These are phyloP conservation scores for Iris macrosiphon DNA, from an alignment of 106 monocot genomes.

Conservation along the genomic window DNA sequence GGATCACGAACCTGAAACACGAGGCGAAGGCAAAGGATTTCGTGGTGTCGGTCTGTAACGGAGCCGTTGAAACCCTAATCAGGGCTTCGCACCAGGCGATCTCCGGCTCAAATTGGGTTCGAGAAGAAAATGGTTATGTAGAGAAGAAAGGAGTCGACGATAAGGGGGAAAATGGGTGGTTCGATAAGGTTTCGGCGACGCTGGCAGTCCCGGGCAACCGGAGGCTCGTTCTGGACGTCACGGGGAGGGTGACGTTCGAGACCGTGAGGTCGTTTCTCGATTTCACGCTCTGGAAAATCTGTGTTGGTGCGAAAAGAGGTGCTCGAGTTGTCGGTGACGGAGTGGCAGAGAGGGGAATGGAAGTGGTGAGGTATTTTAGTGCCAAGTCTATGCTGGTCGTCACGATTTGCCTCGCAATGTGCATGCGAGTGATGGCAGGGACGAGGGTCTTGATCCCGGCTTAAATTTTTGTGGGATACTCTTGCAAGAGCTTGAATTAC, in stretches of 20 bases:
- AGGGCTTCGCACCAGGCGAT: constrained; percentile 55
- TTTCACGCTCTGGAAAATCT: constrained; percentile 37
- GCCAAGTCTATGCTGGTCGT: constrained; percentile 63
- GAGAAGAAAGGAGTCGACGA: too few relatives aligned
- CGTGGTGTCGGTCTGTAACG: constrained; percentile 55
- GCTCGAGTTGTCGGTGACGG: constrained; percentile 21
- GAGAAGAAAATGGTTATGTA: too few relatives aligned
- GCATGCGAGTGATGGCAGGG: constrained; percentile 45
- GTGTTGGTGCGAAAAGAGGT: constrained; percentile 28
- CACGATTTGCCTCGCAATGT: constrained; percentile 63
- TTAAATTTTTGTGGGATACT: constrained; percentile 10
- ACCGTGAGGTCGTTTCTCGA: constrained; percentile 69
- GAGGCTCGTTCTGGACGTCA: constrained; percentile 68
- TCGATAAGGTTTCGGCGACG: constrained; percentile 36
- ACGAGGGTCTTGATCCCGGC: constrained; percentile 33
- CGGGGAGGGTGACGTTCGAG: constrained; percentile 69
- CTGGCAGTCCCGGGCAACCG: constrained; percentile 49
- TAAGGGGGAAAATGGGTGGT: constrained; percentile 30
- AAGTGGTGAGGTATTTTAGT: constrained; percentile 44
- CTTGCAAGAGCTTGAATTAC: neutral
- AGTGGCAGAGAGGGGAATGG: constrained; percentile 33
- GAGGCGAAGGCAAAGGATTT: constrained; percentile 56
- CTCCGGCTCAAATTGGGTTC: too few relatives aligned
- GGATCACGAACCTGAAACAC: constrained; percentile 55
- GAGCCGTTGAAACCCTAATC: constrained; percentile 60